phyloP scores from a whole-genome alignment of 352 stramenopile genomes.

The Pythium utonaiense region DNA sequence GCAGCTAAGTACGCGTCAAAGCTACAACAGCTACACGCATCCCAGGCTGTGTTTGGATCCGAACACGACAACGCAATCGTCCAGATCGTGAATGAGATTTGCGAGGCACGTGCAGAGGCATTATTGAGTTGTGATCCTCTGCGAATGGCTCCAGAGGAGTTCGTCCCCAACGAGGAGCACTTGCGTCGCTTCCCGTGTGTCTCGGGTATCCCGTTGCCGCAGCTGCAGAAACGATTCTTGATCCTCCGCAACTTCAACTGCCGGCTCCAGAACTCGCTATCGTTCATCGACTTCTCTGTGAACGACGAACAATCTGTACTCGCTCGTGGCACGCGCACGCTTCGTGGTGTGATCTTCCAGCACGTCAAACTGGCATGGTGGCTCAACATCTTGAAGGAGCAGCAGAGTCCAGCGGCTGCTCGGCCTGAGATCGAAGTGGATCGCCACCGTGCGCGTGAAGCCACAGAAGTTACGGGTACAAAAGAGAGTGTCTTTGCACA shows the following conservation, averaged over 20 bases:
- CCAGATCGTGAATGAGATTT: slow-evolving; percentile 82
- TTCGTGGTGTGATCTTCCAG: slow-evolving; percentile 81
- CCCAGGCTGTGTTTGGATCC: slow-evolving; percentile 59
- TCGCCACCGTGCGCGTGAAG: slow-evolving; percentile 69
- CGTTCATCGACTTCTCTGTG: slow-evolving; percentile 82
- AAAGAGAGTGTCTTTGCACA: slow-evolving; percentile 85
- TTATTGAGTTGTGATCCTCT: slow-evolving; percentile 77
- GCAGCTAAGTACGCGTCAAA: slow-evolving; percentile 68
- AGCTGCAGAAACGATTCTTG: slow-evolving; percentile 76
- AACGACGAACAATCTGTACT: slow-evolving; percentile 59
- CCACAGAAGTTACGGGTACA: slow-evolving; percentile 47
- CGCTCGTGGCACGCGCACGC: slow-evolving; percentile 43
- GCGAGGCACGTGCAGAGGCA: slow-evolving; percentile 69
- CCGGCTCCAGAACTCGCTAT: slow-evolving; percentile 78
- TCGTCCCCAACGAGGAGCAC: slow-evolving; percentile 64
- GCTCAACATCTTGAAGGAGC: slow-evolving; percentile 84
- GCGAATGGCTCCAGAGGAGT: slow-evolving; percentile 81
- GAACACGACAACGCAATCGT: slow-evolving; percentile 75
- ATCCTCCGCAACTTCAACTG: slow-evolving; percentile 88
- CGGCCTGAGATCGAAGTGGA: slow-evolving; percentile 85
- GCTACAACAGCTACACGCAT: slow-evolving; percentile 55
- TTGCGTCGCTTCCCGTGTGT: slow-evolving; percentile 50
- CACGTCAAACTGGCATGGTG: slow-evolving; percentile 88
- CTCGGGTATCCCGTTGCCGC: slow-evolving; percentile 37
- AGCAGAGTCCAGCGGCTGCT: slow-evolving; percentile 74